These are phyloP conservation scores for Trichophaea hybrida DNA, from an alignment of 2,329 filamentous ascomycete species.

Conservation along the genomic window DNA sequence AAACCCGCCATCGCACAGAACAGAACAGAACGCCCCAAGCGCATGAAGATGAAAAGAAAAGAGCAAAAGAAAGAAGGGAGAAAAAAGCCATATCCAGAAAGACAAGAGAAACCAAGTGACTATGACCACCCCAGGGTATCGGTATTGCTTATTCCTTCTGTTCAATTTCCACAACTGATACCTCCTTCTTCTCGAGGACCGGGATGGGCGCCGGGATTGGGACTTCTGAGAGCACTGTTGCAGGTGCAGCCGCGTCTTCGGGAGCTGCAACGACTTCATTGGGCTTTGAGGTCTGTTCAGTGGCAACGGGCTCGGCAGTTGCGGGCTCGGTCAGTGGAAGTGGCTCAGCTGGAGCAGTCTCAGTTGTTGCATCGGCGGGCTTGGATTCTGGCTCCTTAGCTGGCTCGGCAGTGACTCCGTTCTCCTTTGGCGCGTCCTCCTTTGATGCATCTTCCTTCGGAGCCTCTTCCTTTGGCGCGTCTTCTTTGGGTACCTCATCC, in stretches of 20 bases:
- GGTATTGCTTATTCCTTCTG: background rate
- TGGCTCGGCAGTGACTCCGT: background rate
- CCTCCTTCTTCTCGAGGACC: background rate
- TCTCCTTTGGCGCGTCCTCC: background rate
- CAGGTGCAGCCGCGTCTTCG: background rate
- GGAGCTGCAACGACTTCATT: background rate
- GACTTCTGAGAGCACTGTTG: background rate
- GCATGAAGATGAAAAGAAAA: background rate
- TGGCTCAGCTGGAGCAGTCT: background rate
- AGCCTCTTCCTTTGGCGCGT: background rate
- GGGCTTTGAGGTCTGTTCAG: background rate
- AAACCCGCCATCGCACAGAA: background rate
- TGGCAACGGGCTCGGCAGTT: background rate
- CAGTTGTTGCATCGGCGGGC: background rate
- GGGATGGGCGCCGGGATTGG: background rate
- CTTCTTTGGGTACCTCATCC: background rate
- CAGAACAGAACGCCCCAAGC: background rate
- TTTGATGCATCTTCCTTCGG: constrained; percentile 7
- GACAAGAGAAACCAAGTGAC: background rate
- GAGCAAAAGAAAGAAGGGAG: background rate
- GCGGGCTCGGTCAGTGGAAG: constrained; percentile 1
- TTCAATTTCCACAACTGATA: background rate
- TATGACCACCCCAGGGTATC: too few species aligned
- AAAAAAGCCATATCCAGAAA: background rate
- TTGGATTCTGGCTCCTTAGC: background rate